phyloP scores from a whole-genome alignment of 805 yeast species.

The Suhomyces emberorum region DNA sequence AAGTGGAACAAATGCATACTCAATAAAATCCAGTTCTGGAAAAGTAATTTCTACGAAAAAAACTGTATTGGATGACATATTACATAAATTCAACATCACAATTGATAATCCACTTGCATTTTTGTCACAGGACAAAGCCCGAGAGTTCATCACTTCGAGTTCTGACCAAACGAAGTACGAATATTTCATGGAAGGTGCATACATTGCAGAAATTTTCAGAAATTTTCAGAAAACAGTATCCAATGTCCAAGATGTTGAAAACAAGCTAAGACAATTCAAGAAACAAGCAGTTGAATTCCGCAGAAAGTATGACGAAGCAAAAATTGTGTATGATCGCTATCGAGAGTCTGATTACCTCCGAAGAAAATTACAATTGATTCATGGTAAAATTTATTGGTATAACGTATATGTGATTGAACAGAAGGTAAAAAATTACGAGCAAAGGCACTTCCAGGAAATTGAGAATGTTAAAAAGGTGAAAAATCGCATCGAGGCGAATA shows the following conservation, averaged over 20 bases:
- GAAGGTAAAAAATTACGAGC: conserved; percentile 16
- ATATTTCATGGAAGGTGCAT: conserved; percentile 78
- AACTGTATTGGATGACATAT: conserved; percentile 61
- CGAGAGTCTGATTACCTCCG: conserved; percentile 33
- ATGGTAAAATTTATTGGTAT: conserved; percentile 43
- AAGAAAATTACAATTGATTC: conserved; percentile 27
- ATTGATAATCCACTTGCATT: conserved; percentile 91
- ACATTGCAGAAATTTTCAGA: conserved; percentile 60
- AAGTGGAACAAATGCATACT: conserved; percentile 52
- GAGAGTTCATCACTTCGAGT: conserved; percentile 79
- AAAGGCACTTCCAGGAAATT: conserved; percentile 1
- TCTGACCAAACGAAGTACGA: conserved; percentile 68
- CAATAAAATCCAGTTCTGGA: conserved; percentile 51
- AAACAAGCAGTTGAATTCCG: conserved; percentile 23
- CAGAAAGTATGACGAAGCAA: conserved; percentile 27
- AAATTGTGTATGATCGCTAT: conserved; percentile 30
- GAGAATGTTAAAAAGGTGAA: conserved; percentile 2
- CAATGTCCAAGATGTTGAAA: conserved; percentile 28
- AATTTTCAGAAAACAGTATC: conserved; percentile 40
- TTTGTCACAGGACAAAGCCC: conserved; percentile 89
- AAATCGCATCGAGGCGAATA: background rate
- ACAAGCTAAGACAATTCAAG: conserved; percentile 24
- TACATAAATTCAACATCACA: conserved; percentile 69
- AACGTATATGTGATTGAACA: conserved; percentile 32
- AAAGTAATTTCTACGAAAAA: conserved; percentile 58